Conservation (phyloP, 2,329 filamentous ascomycete species). For the Paramyrothecium roridum region DNA sequence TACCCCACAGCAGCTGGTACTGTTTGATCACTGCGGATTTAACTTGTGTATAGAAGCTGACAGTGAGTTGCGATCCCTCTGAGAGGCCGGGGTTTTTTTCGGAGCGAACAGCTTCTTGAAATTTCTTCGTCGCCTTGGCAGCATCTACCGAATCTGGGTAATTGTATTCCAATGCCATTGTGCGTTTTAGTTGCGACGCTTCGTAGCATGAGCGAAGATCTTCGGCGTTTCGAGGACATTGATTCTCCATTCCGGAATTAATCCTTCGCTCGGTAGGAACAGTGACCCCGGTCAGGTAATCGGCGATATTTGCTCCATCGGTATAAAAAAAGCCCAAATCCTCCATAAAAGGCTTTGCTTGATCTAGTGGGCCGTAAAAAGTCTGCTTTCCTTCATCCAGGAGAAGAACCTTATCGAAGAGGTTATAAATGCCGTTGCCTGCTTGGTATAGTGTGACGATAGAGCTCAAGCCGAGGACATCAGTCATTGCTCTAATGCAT, state of each 20-base stretch:
- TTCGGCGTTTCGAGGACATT: slow-evolving; percentile 41
- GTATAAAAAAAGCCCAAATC: slow-evolving; percentile 59
- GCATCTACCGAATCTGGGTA: too few relatives aligned
- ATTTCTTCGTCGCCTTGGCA: too few relatives aligned
- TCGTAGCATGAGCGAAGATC: slow-evolving; percentile 48
- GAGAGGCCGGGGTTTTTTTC: too few relatives aligned
- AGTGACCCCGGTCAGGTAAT: slow-evolving; percentile 64
- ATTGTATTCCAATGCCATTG: slow-evolving; percentile 53
- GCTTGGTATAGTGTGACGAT: slow-evolving; percentile 69
- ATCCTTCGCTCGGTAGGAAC: slow-evolving; percentile 68
- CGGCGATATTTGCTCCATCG: slow-evolving; percentile 60
- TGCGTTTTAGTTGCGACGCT: too few relatives aligned
- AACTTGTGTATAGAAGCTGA: slow-evolving; percentile 52
- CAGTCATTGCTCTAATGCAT: slow-evolving; percentile 61
- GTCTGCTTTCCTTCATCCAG: slow-evolving; percentile 64
- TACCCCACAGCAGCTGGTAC: slow-evolving; percentile 64
- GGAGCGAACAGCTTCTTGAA: too few relatives aligned
- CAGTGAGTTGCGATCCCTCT: slow-evolving; percentile 55
- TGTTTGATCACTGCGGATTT: slow-evolving; percentile 55
- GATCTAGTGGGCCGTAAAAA: slow-evolving; percentile 58
- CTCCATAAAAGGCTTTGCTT: slow-evolving; percentile 64
- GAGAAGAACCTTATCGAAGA: slow-evolving; percentile 69
- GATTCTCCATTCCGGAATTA: slow-evolving; percentile 31
- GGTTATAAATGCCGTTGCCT: slow-evolving; percentile 65
- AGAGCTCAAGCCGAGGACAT: slow-evolving; percentile 55